Conservation (phyloP, 176 grass and related monocot genomes). For the Oryza brachyantha region DNA sequence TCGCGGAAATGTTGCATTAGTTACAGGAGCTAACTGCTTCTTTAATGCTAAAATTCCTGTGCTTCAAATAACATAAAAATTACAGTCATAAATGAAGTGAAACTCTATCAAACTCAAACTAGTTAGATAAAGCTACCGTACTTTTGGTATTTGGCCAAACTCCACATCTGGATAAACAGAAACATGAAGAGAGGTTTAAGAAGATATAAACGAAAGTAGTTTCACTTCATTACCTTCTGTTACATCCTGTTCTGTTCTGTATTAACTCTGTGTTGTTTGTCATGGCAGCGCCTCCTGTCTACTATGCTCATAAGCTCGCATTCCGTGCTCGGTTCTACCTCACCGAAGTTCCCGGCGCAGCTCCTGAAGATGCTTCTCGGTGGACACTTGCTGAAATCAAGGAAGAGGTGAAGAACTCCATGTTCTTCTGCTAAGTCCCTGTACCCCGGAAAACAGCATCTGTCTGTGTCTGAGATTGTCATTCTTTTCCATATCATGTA, state of each 20-base stretch:
- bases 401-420: slow-evolving; percentile 53
- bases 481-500: neutral
- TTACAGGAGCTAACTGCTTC: neutral
- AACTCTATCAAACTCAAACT: neutral
- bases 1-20: neutral
- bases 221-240: neutral
- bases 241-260: neutral
- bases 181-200: neutral
- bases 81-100: neutral
- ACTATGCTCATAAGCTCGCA: slow-evolving; percentile 73
- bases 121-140: neutral
- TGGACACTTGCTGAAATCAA: slow-evolving; percentile 48
- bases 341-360: slow-evolving; percentile 1
- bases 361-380: neutral
- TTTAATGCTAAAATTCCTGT: neutral
- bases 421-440: slow-evolving; percentile 71
- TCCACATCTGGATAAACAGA: neutral
- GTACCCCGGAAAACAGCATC: neutral
- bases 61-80: neutral
- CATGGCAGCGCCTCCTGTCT: slow-evolving; percentile 57
- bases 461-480: neutral
- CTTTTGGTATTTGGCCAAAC: too few relatives aligned
- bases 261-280: neutral
- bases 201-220: neutral
- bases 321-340: slow-evolving; percentile 65